Conservation (phyloP, 192 early-diverging fungal species). For the Chytriomyces confervae region DNA sequence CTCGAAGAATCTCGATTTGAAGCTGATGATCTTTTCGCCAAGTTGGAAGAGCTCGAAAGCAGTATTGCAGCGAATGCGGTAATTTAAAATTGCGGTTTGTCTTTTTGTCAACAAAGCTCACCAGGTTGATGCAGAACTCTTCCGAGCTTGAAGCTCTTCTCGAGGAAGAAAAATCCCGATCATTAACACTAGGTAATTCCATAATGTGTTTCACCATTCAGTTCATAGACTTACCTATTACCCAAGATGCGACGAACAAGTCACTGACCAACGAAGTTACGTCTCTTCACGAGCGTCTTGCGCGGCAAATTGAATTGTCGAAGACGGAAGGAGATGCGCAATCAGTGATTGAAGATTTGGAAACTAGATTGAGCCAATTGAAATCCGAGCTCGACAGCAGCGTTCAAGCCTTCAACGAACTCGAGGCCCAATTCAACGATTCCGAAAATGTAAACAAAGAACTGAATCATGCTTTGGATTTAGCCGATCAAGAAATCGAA, state of each 20-base stretch:
- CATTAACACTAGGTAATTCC: neutral
- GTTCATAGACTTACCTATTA: neutral
- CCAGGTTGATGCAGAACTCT: neutral
- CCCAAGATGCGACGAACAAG: slow-evolving; percentile 23
- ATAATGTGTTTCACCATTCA: neutral
- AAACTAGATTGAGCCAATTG: neutral
- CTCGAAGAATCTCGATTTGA: neutral
- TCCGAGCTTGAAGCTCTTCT: slow-evolving; percentile 19
- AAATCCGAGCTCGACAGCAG: slow-evolving; percentile 5
- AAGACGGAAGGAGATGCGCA: slow-evolving; percentile 25
- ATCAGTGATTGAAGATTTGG: slow-evolving; percentile 18
- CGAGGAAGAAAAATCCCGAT: slow-evolving; percentile 18
- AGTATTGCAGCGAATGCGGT: neutral
- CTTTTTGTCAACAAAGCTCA: too few relatives aligned
- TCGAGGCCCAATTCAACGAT: slow-evolving; percentile 13
- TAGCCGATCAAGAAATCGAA: slow-evolving; percentile 34
- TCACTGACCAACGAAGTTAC: slow-evolving; percentile 23
- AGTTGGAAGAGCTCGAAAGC: slow-evolving; percentile 21
- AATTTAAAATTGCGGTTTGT: too few relatives aligned
- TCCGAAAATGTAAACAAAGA: slow-evolving; percentile 33
- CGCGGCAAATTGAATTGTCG: slow-evolving; percentile 25
- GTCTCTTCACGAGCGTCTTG: slow-evolving; percentile 19
- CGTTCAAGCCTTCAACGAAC: neutral
- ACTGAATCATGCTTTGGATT: slow-evolving; percentile 17
- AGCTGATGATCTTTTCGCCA: slow-evolving; percentile 5